phyloP scores from a whole-genome alignment of 768 basidiomycete species.

The Kwoniella botswanensis region DNA sequence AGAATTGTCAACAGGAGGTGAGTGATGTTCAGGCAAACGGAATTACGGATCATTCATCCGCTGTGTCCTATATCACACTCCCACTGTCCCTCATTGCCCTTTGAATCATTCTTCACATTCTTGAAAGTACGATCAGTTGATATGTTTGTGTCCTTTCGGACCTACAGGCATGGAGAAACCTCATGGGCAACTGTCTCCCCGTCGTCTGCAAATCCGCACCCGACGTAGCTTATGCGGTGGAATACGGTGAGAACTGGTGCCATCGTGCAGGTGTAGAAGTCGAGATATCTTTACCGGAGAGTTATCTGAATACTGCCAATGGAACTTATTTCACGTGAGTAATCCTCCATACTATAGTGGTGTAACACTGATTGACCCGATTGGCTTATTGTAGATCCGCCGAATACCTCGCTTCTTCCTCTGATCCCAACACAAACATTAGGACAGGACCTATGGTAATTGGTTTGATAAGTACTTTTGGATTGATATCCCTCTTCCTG shows the following conservation, averaged over 20 bases:
- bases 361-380: no score
- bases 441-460: background rate
- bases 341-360: background rate
- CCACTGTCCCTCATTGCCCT: no score
- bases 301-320: slow-evolving; percentile 25
- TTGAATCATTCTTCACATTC: no score
- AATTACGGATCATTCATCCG: no score
- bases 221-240: slow-evolving; percentile 45
- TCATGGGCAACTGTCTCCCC: slow-evolving; percentile 34
- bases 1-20: slow-evolving; percentile 20
- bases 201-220: slow-evolving; percentile 35
- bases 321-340: slow-evolving; percentile 45
- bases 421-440: background rate
- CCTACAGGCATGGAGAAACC: slow-evolving; percentile 11
- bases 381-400: background rate
- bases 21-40: background rate
- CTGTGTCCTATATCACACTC: no score
- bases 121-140: background rate
- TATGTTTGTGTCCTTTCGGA: background rate
- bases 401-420: slow-evolving; percentile 7
- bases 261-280: slow-evolving; percentile 40
- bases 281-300: slow-evolving; percentile 31
- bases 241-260: slow-evolving; percentile 36
- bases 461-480: background rate
- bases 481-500: background rate